Evolutionary conservation across 2,329 filamentous ascomycete species (phyloP).

Genomic region (Fusarium armeniacum): DNA sequence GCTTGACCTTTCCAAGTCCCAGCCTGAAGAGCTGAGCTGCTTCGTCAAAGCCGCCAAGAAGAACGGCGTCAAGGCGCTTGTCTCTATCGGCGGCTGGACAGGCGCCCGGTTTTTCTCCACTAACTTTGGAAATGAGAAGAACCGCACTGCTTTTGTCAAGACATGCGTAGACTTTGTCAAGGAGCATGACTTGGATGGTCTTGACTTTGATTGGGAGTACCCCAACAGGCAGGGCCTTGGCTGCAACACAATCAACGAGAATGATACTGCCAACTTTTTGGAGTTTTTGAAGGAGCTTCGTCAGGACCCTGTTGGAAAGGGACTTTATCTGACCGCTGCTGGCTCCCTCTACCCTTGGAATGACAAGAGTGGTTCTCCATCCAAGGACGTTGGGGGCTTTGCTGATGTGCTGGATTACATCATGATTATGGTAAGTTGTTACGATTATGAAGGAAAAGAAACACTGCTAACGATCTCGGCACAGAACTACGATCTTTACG

Average conservation of each 20-base stretch:
- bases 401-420: constrained; percentile 41
- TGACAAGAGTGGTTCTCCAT: constrained; percentile 20
- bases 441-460: fast-evolving
- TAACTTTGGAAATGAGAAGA: constrained; percentile 36
- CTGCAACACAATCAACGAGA: constrained; percentile 41
- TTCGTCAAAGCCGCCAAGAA: constrained; percentile 40
- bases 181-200: constrained; percentile 34
- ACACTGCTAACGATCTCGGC: fast-evolving
- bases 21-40: constrained; percentile 28
- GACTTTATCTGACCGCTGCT: constrained; percentile 37
- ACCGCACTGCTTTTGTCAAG: constrained; percentile 39
- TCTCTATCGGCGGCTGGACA: constrained; percentile 42
- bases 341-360: constrained; percentile 43
- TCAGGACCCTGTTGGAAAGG: constrained; percentile 29
- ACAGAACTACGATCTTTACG: constrained; percentile 43
- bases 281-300: constrained; percentile 40
- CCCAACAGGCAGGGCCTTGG: constrained; percentile 44
- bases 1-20: constrained; percentile 26
- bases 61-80: constrained; percentile 39
- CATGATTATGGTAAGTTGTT: constrained; percentile 41
- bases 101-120: constrained; percentile 38
- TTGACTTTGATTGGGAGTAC: constrained; percentile 47
- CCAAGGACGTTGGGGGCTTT: constrained; percentile 36
- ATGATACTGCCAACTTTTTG: constrained; percentile 42
- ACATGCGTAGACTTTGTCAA: constrained; percentile 30